Conservation (phyloP, 805 yeast genomes). For the Lachancea mirantina region DNA sequence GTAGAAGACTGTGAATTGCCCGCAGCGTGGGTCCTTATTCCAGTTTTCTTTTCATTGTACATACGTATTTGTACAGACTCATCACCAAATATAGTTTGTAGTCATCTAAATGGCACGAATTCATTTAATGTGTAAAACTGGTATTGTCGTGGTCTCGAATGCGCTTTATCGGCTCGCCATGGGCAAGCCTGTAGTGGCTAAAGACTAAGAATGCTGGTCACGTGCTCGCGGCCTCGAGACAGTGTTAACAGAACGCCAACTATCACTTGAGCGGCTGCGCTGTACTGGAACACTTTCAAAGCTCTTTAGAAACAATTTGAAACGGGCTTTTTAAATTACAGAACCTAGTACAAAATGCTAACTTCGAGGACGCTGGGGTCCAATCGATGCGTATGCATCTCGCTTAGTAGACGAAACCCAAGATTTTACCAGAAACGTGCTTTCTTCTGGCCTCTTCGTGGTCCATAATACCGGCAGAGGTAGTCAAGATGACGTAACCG, state of each 20-base stretch:
- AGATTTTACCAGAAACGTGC: constrained; percentile 98
- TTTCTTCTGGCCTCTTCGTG: constrained; percentile 99
- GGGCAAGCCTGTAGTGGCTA: too few relatives aligned
- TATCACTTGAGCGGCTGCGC: too few relatives aligned
- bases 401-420: constrained; percentile 89
- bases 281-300: too few relatives aligned
- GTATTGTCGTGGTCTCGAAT: too few relatives aligned
- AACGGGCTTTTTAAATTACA: background rate
- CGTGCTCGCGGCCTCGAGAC: too few relatives aligned
- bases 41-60: constrained; percentile 1
- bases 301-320: background rate
- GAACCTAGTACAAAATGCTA: constrained; percentile 2
- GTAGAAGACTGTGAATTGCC: constrained; percentile 90
- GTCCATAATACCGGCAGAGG: constrained; percentile 99
- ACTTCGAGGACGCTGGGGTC: background rate
- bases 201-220: too few relatives aligned
- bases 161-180: too few relatives aligned
- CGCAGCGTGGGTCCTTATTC: background rate
- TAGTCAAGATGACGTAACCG: constrained; percentile 95
- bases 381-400: constrained; percentile 11
- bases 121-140: too few relatives aligned
- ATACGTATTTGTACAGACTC: too few relatives aligned
- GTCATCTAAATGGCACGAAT: too few relatives aligned
- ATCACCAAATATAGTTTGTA: too few relatives aligned
- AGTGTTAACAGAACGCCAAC: too few relatives aligned